Evolutionary conservation across 179 eudicot genomes (phyloP).

Genomic region (Actinidia polygama): DNA sequence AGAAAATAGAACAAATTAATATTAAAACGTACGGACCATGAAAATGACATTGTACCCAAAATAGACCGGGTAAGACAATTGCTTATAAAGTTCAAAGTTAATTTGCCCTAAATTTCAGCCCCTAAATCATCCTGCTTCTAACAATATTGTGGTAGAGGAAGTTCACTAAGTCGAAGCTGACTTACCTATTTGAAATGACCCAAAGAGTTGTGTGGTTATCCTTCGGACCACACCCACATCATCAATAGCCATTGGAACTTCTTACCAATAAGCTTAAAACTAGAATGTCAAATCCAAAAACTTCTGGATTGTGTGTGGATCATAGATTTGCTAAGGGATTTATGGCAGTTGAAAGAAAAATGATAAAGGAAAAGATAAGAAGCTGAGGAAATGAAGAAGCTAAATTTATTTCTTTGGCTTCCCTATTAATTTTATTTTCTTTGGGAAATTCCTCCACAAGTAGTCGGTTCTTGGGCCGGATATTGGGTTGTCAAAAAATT

Average conservation of each 20-base stretch:
- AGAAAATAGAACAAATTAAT: background rate
- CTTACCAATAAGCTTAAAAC: conserved; percentile 10
- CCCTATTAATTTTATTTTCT: no score
- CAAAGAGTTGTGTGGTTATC: conserved; percentile 71
- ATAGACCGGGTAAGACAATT: background rate
- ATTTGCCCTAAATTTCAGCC: background rate
- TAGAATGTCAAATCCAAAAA: conserved; percentile 10
- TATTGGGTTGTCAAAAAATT: no score
- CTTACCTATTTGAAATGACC: conserved; percentile 72
- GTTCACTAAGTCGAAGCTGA: conserved; percentile 3
- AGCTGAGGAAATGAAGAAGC: no score
- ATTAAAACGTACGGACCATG: no score
- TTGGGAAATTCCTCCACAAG: no score
- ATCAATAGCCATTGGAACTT: conserved; percentile 91
- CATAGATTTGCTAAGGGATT: no score
- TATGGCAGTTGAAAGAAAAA: no score
- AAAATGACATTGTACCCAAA: background rate
- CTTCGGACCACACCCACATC: conserved; percentile 80
- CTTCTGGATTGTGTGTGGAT: background rate
- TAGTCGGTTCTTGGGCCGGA: no score
- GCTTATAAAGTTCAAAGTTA: background rate
- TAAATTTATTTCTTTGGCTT: no score
- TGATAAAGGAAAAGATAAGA: no score
- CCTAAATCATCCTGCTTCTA: background rate
- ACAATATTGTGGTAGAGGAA: background rate